Percentiles rank a stretch among this genome's conserved stretches.
These are phyloP conservation scores for Didymella exigua DNA, from an alignment of 2,329 filamentous ascomycete genomes.

Conservation along the genomic window DNA sequence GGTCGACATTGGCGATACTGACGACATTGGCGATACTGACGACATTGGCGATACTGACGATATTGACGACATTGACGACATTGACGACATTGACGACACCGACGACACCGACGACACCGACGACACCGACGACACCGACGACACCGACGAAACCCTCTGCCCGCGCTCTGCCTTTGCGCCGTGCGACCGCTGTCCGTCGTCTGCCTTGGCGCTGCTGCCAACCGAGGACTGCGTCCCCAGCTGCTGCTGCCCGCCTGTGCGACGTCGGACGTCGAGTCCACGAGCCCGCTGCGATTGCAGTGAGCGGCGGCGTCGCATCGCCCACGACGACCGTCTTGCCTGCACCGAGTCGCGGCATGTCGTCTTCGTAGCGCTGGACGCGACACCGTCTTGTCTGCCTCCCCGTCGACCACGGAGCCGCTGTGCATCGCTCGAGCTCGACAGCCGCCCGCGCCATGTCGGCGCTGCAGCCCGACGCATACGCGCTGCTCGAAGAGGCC, in stretches of 20 bases:
- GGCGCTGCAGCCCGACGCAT: slow-evolving; percentile 28
- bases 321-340: slow-evolving; percentile 9
- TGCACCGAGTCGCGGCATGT: slow-evolving; percentile 26
- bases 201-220: slow-evolving; percentile 23
- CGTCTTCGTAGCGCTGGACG: slow-evolving; percentile 19
- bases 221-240: slow-evolving; percentile 31
- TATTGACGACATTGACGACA: background rate
- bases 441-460: slow-evolving; percentile 27
- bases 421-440: background rate
- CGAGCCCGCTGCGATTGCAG: slow-evolving; percentile 12
- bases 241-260: background rate
- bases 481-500: slow-evolving; percentile 41
- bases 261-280: background rate
- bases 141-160: background rate
- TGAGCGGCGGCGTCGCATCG: slow-evolving; percentile 22
- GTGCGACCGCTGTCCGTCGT: background rate
- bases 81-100: background rate
- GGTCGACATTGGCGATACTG: background rate
- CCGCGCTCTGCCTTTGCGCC: slow-evolving; percentile 2
- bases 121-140: background rate
- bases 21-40: background rate
- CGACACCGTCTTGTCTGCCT: slow-evolving; percentile 3
- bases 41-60: background rate
- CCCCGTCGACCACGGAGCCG: background rate
- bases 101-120: background rate